These are phyloP conservation scores for Digitaria exilis DNA, from an alignment of 202 grass and related monocot genomes.

Conservation along the genomic window DNA sequence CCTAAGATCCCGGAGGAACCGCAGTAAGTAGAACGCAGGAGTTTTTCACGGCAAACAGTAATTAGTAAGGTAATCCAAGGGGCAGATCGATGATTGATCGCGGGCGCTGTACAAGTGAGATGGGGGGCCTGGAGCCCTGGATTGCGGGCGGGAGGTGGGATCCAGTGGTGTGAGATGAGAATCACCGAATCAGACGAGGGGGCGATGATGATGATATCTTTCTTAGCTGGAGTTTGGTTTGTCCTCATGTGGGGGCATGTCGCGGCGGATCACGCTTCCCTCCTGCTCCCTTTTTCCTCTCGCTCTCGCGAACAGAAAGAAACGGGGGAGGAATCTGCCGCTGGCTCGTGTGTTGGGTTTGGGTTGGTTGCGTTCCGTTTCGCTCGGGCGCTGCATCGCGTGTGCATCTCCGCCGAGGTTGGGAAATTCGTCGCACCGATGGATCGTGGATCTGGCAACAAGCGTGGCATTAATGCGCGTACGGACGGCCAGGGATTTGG, in stretches of 20 bases:
- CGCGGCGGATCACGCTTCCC: conserved; percentile 6
- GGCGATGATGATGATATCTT: conserved; percentile 26
- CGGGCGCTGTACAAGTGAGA: too few relatives aligned
- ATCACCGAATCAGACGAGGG: not conserved
- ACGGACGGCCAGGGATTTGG: too few relatives aligned
- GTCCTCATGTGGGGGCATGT: conserved; percentile 61
- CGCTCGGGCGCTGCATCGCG: not conserved
- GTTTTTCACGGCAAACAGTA: not conserved
- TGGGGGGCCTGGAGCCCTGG: too few relatives aligned
- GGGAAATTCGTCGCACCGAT: not conserved
- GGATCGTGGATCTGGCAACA: conserved; percentile 41
- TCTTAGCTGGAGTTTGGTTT: conserved; percentile 67
- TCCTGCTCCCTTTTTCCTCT: not conserved
- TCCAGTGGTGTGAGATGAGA: not conserved
- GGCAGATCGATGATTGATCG: not conserved
- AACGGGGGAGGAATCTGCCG: too few relatives aligned
- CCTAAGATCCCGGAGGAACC: not conserved
- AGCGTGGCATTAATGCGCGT: conserved; percentile 31
- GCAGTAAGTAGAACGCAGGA: not conserved
- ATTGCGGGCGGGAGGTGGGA: conserved; percentile 17
- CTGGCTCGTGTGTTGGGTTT: not conserved
- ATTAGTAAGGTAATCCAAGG: too few relatives aligned
- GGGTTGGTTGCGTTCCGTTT: not conserved
- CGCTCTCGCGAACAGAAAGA: too few relatives aligned
- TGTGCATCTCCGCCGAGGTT: conserved; percentile 32